Evolutionary conservation across 75 land plant genomes (phyloP).

Genomic region (Azolla pinnata): DNA sequence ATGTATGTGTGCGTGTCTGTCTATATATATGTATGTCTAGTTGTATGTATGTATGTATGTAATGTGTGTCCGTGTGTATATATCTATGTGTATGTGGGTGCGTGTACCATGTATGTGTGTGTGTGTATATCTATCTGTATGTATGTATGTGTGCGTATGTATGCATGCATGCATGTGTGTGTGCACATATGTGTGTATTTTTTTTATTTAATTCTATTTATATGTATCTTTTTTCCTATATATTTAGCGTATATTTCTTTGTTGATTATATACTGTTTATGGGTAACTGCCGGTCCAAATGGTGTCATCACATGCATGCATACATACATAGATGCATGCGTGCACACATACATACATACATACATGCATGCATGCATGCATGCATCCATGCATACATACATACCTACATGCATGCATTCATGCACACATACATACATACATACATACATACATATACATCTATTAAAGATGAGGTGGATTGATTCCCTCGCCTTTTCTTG

Average conservation of each 20-base stretch:
- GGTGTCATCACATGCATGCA: neutral
- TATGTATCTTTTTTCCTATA: neutral
- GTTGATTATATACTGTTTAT: neutral
- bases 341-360: neutral
- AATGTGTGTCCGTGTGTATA: neutral
- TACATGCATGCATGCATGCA: too few species aligned
- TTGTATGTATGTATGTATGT: neutral
- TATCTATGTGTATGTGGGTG: neutral
- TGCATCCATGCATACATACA: too few species aligned
- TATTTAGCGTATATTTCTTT: neutral
- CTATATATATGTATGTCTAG: neutral
- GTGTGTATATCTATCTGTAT: neutral
- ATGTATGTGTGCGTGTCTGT: too few species aligned
- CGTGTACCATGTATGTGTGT: neutral
- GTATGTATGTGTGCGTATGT: conserved; percentile 1
- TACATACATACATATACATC: too few species aligned
- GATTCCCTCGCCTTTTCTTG: too few species aligned
- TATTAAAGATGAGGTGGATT: too few species aligned
- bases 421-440: too few species aligned
- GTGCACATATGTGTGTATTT: neutral
- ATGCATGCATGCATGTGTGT: neutral
- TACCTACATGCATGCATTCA: too few species aligned
- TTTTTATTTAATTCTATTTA: neutral
- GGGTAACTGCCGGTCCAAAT: neutral
- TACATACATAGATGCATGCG: neutral